Base-by-base conservation (phyloP, 305 asterid genomes). In the Fraxinus xanthoxyloides region DNA sequence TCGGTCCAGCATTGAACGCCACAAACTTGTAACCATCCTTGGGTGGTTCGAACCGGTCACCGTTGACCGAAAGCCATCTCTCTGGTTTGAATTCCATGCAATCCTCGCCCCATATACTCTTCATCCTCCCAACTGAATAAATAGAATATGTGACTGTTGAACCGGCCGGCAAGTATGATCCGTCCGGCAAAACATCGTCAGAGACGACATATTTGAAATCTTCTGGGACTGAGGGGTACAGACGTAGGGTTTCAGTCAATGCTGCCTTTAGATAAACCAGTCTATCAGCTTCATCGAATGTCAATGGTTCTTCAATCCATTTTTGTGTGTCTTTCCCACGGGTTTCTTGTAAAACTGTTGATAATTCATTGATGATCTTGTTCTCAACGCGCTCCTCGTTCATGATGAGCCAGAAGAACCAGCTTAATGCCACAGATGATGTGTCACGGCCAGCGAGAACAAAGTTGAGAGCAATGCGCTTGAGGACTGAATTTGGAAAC, bases 11-110 rank as follows among this genome's bases (percentile, higher is more conserved):
- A 54, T 94, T 94, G 23, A 94, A 94, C 0, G 97, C 97, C 83
- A 94, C 93, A 31, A 94, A 94, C 87, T 82, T 87, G 70, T 92
- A 94, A 3, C 79, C 92, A 81, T 92, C 95, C 79, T 89, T 90
- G 0, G 95, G 97, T 13, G 92, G 90, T 51, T 92, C 97, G 85
- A 93, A 94, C 87, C 87, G 87, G 80, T 91, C 93, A 15, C 88
- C 93, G 0, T 77, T 82, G 38, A 79, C 69, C 30, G 97, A 86
- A 4, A 94, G 87, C 98, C 98, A 94, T 63, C 98, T 88, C 87
- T 94, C 98, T 81, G 98, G 98, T 82, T 90, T 94, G 76, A 94
- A 94, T 75, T 93, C 97, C 90, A 88, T 34, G 83, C 98, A 91
- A n/a, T 94, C 97, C 46, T 92, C 98, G 0, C 98, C 98, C 97